Evolutionary conservation across 2,329 filamentous ascomycete genomes (phyloP).

Genomic region (Phialophora tarda): DNA sequence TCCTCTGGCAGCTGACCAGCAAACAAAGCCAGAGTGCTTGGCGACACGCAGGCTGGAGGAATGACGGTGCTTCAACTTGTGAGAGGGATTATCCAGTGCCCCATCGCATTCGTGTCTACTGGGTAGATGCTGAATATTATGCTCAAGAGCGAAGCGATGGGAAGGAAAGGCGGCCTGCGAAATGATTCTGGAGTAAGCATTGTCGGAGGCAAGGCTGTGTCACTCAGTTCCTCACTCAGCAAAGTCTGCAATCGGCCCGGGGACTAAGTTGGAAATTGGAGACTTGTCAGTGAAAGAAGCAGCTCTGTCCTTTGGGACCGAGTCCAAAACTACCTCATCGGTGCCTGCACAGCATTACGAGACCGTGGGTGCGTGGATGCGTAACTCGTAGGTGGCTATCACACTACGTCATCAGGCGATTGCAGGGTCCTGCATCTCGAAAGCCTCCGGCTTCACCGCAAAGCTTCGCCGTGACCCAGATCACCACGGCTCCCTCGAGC

Average conservation of each 20-base stretch:
- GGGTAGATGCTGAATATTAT: not conserved
- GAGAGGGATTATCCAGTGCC: slow-evolving; percentile 5
- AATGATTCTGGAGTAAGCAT: slow-evolving; percentile 3
- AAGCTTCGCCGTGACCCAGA: not conserved
- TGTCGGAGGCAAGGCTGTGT: slow-evolving; percentile 13
- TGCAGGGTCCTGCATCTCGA: not conserved
- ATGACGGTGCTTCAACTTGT: not conserved
- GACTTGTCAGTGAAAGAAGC: not conserved
- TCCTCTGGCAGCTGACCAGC: slow-evolving; percentile 15
- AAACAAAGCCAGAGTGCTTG: slow-evolving; percentile 11
- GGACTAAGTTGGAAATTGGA: not conserved
- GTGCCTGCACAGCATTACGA: not conserved
- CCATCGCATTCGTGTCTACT: slow-evolving; percentile 2
- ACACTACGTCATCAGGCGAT: not conserved
- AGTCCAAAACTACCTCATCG: not conserved
- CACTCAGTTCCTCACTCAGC: slow-evolving; percentile 8
- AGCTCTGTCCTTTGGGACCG: no score
- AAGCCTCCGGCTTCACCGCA: not conserved
- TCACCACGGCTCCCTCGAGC: not conserved
- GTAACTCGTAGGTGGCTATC: no score
- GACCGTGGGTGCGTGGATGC: no score
- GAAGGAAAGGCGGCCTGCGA: not conserved
- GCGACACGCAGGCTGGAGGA: not conserved
- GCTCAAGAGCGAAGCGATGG: not conserved
- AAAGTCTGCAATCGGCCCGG: not conserved